Evolutionary conservation across 164 flowering plant genomes (phyloP), one percentile per base, ranked within the genome.

Genomic region (Vitis rupestris): DNA sequence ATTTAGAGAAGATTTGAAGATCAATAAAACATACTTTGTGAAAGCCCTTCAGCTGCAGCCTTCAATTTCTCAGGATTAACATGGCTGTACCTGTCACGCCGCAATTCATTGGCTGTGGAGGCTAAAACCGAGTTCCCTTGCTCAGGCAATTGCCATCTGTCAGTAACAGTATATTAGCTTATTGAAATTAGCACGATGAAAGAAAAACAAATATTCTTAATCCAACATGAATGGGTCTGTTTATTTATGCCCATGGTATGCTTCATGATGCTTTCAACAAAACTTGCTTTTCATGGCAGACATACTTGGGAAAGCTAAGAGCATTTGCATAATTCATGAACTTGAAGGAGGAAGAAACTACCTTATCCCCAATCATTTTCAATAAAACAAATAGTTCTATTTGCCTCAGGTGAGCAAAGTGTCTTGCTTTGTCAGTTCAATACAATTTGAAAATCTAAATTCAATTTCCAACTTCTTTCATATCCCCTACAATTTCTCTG

Each of bases 21-120:
- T n/a, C 48, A 66, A 70, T 19, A 31, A 50, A 51, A 72, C 80
- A 4, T 85, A 93, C 98, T 72, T 48, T 79, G 87, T 48, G 83
- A 71, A 61, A 88, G 76, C 61, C 97, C 96, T 73, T 82, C 90
- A 65, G 93, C 90, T 0, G 85, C 93, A 54, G 90, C 98, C 79
- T 85, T 90, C 78, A 94, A 56, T 81, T 91, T 90, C 75, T 91
- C 87, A 8, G 96, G 82, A 70, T 84, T 81, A 10, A 79, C 61
- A 63, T 71, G 72, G 13, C 84, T 62, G 64, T 88, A 70, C 53
- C 65, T 83, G 63, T 91, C 92, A 15, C 8, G 77, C 10, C 98
- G 82, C 70, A 90, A 67, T 5, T 87, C 97, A 77, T 94, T 94
- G 6, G 98, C 98, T 1, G 94, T 94, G 3, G 98, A 94, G 19